Base-by-base conservation (phyloP, 2,329 filamentous ascomycete genomes). In the Biscogniauxia sp. region DNA sequence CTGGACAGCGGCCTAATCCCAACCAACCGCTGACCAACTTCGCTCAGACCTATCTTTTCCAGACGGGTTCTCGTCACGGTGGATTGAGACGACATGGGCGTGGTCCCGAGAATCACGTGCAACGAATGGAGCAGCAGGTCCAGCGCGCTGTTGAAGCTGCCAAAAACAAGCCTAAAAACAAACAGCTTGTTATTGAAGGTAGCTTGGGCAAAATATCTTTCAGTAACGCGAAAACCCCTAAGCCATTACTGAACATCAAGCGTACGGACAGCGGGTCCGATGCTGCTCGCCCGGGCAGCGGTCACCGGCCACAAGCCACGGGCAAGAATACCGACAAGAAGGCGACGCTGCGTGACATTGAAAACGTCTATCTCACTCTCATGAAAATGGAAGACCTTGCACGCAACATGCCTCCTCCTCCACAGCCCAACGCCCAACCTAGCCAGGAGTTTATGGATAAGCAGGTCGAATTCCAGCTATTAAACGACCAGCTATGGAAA, bases 81-180 rank as follows among this genome's bases (percentile, higher is more conserved):
- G 86, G 85, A 51, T 85, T 86, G 72, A 83, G 93, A 64, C 86
- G 93, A 65, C 88, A 95, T 68, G 87, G 88, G 62, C 86, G 92
- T 61, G 92, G 90, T 51, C 93, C 92, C 19, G 95, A 99, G 75
- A 99, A 97, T 73, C 95, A 99, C 72, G 92, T 98, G 79, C 95
- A 98, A 75, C 89, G 95, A 58, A 99, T 99, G 95, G 94, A 99
- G 76, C 95, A 99, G 76, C 95, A 99, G 76, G 96, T 99, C 13
- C 94, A 97, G 74, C 88, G 95, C 59, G 95, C 95, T 23, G 95
- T 99, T 0, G 95, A 99, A 73, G 95, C 95, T 0, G 95, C 95
- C 56, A 99, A 98, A 80, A 92, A 93, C 62, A 94, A 96, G 76
- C 95, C 95, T 13, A 99, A 99, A 82, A 97, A 96, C 73, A 96